A percentile compares a stretch with the other conserved stretches of the same genome.
These are phyloP conservation scores for Plectranthus barbatus DNA, from an alignment of 257 asterid species.

Conservation along the genomic window DNA sequence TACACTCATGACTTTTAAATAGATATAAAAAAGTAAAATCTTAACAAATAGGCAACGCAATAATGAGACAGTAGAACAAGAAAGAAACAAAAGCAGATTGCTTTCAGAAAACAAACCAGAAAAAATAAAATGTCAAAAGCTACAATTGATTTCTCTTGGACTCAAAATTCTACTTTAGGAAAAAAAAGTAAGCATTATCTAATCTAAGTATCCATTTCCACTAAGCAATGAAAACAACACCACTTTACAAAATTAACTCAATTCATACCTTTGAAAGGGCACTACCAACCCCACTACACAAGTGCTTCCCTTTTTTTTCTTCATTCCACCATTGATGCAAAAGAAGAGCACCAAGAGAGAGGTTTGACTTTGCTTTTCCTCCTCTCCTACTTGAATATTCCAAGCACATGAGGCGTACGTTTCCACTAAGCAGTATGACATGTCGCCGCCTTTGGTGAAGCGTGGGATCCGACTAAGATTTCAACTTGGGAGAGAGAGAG, in stretches of 20 bases:
- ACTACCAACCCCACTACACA: conserved; percentile 52
- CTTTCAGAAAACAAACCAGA: conserved; percentile 23
- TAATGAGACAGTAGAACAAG: conserved; percentile 23
- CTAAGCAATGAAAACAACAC: conserved; percentile 28
- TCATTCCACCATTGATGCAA: conserved; percentile 53
- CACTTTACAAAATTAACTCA: conserved; percentile 19
- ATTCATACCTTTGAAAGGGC: conserved; percentile 32
- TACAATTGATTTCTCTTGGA: conserved; percentile 22
- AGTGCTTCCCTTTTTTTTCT: conserved; percentile 27
- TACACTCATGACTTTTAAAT: not conserved
- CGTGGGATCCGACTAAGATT: conserved; percentile 47
- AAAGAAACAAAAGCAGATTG: conserved; percentile 25
- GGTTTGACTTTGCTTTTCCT: conserved; percentile 44
- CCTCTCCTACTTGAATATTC: conserved; percentile 30
- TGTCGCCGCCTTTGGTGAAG: conserved; percentile 17
- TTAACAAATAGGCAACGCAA: conserved; percentile 19
- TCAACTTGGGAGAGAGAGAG: conserved; percentile 26
- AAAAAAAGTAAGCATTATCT: conserved; percentile 34
- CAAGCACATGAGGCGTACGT: conserved; percentile 25
- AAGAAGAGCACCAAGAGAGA: conserved; percentile 39
- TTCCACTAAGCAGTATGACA: conserved; percentile 18
- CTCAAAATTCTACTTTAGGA: conserved; percentile 29
- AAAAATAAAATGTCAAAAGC: not conserved
- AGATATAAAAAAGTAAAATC: not conserved
- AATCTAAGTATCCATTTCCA: conserved; percentile 30